phyloP scores from a whole-genome alignment of 1,284 basidiomycete species.

The Ustilago lituana region DNA sequence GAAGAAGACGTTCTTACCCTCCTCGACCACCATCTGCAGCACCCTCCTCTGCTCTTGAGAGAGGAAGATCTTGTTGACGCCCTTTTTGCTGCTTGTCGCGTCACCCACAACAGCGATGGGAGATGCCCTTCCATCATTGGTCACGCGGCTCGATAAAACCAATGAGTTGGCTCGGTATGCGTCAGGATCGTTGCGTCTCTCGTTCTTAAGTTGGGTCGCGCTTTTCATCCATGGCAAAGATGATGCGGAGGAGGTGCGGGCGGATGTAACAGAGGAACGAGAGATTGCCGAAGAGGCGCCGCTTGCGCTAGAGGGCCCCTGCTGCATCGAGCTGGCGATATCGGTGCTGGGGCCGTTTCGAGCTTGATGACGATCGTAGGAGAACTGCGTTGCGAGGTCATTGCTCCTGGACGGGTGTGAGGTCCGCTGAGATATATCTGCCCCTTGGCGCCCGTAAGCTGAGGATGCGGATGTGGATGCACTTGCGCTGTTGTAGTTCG shows the following conservation, averaged over 20 bases:
- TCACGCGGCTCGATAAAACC: slow-evolving; percentile 6
- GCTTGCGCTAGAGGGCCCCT: not conserved
- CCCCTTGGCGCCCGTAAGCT: not conserved
- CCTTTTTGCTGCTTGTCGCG: slow-evolving; percentile 11
- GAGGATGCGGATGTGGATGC: slow-evolving; percentile 1
- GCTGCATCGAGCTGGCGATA: not conserved
- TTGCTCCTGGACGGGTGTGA: slow-evolving; percentile 16
- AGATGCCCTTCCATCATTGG: slow-evolving; percentile 6
- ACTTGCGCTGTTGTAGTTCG: slow-evolving; percentile 5
- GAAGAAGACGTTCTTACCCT: slow-evolving; percentile 83
- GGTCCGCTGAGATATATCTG: not conserved
- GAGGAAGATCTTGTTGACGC: slow-evolving; percentile 53
- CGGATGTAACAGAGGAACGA: not conserved
- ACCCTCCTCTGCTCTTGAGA: slow-evolving; percentile 62
- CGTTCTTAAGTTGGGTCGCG: slow-evolving; percentile 36
- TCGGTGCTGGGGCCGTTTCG: not conserved
- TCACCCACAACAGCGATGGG: slow-evolving; percentile 2
- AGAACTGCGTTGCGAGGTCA: slow-evolving; percentile 26
- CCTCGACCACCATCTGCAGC: slow-evolving; percentile 59
- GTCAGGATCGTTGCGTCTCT: slow-evolving; percentile 27
- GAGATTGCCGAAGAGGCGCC: not conserved
- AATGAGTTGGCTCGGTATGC: slow-evolving; percentile 31
- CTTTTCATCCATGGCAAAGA: slow-evolving; percentile 38
- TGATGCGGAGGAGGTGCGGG: slow-evolving; percentile 24
- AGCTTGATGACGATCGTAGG: slow-evolving; percentile 18